Evolutionary conservation across 345 rosid species (phyloP).

Genomic region (Linum usitatissimum): DNA sequence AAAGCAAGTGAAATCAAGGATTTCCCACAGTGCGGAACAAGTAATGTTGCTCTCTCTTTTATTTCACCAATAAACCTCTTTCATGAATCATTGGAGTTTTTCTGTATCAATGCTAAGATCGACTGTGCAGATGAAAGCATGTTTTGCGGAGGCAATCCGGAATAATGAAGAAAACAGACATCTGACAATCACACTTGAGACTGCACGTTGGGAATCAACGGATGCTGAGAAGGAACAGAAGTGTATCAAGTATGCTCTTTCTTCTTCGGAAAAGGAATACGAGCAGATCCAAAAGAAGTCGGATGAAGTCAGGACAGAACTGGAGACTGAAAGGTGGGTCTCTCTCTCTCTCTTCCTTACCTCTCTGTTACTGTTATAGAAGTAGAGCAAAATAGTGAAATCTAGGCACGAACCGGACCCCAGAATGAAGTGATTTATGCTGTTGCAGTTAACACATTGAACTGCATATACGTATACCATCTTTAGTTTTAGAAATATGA

Average conservation of each 20-base stretch:
- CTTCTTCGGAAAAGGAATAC: conserved; percentile 73
- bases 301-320: conserved; percentile 38
- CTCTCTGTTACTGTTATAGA: conserved; percentile 2
- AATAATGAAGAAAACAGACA: conserved; percentile 66
- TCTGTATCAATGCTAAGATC: conserved; percentile 3
- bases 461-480: background rate
- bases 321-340: conserved; percentile 58
- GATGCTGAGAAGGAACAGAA: conserved; percentile 83
- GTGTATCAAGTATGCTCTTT: conserved; percentile 62
- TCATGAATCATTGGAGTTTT: background rate
- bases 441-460: background rate
- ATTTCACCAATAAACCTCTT: background rate
- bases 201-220: conserved; percentile 59
- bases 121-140: conserved; percentile 60
- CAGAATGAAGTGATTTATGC: background rate
- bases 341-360: background rate
- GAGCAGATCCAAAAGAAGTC: conserved; percentile 58
- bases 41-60: conserved; percentile 21
- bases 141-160: conserved; percentile 49
- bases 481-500: background rate
- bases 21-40: conserved; percentile 66
- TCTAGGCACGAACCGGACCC: background rate
- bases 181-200: conserved; percentile 48
- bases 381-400: background rate
- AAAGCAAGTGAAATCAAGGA: conserved; percentile 49